Evolutionary conservation across 2,329 filamentous ascomycete species (phyloP).

Genomic region (Clarireedia sp.): DNA sequence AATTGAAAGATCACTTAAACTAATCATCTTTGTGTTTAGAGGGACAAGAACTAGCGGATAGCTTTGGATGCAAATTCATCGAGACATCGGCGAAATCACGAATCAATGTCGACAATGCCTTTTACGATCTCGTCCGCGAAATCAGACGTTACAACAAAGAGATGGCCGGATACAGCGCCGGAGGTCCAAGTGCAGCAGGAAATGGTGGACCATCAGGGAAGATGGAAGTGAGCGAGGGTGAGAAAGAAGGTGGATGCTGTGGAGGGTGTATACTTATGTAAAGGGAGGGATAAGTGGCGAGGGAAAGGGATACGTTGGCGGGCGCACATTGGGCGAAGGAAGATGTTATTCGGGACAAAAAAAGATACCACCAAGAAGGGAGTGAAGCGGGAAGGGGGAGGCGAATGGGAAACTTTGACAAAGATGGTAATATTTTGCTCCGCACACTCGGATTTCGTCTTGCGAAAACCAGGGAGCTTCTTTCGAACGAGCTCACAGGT

Average conservation of each 20-base stretch:
- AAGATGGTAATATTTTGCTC: neutral
- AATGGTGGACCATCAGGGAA: conserved; percentile 51
- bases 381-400: neutral
- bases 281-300: conserved; percentile 24
- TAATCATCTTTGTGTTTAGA: conserved; percentile 46
- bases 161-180: conserved; percentile 79
- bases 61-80: conserved; percentile 96
- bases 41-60: conserved; percentile 76
- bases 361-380: conserved; percentile 2
- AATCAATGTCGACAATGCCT: conserved; percentile 96
- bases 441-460: neutral
- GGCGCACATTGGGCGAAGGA: conserved; percentile 2
- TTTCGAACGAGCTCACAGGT: no score
- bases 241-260: conserved; percentile 66
- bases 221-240: conserved; percentile 69
- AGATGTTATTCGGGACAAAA: conserved; percentile 2
- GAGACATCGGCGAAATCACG: conserved; percentile 97
- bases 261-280: conserved; percentile 84
- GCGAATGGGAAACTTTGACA: neutral
- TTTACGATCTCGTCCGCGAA: conserved; percentile 96
- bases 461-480: no score
- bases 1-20: neutral
- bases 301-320: neutral
- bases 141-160: conserved; percentile 98
- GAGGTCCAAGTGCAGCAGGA: conserved; percentile 54